A percentile compares a stretch with the other conserved stretches of the same genome.
Evolutionary conservation across 257 asterid species (phyloP).

Genomic region (Thymus mandschuricus): DNA sequence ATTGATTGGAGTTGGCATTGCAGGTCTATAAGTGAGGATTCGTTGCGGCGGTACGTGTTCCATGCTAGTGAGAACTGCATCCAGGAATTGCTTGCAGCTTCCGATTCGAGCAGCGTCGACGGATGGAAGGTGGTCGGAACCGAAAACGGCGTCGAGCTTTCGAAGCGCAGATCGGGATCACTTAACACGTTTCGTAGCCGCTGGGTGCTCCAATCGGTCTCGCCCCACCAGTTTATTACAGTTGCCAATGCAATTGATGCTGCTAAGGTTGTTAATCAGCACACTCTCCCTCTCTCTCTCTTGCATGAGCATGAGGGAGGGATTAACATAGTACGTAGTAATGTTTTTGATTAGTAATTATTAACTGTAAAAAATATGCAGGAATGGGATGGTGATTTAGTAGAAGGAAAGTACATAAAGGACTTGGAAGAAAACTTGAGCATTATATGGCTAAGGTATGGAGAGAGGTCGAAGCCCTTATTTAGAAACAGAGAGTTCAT

Average conservation of each 20-base stretch:
- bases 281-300: neutral
- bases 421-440: slow-evolving; percentile 81
- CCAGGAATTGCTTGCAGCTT: slow-evolving; percentile 84
- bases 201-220: slow-evolving; percentile 65
- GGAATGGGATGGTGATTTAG: slow-evolving; percentile 91
- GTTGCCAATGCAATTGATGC: slow-evolving; percentile 95
- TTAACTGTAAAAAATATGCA: slow-evolving; percentile 20
- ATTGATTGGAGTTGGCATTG: neutral
- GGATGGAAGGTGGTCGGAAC: slow-evolving; percentile 70
- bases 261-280: slow-evolving; percentile 56
- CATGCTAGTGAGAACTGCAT: slow-evolving; percentile 92
- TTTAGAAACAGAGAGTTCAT: slow-evolving; percentile 91
- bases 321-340: too few species aligned
- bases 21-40: slow-evolving; percentile 98
- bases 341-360: too few species aligned
- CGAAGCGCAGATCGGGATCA: slow-evolving; percentile 73
- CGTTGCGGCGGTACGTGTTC: slow-evolving; percentile 77
- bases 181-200: slow-evolving; percentile 86
- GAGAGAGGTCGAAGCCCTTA: slow-evolving; percentile 82
- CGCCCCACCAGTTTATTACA: slow-evolving; percentile 71
- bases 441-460: slow-evolving; percentile 74
- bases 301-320: too few species aligned
- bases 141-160: slow-evolving; percentile 79
- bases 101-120: slow-evolving; percentile 61
- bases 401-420: slow-evolving; percentile 78